Percentiles rank a stretch among this genome's conserved stretches.
phyloP scores from a whole-genome alignment of 768 basidiomycete species.

The Rhodocollybia butyracea region DNA sequence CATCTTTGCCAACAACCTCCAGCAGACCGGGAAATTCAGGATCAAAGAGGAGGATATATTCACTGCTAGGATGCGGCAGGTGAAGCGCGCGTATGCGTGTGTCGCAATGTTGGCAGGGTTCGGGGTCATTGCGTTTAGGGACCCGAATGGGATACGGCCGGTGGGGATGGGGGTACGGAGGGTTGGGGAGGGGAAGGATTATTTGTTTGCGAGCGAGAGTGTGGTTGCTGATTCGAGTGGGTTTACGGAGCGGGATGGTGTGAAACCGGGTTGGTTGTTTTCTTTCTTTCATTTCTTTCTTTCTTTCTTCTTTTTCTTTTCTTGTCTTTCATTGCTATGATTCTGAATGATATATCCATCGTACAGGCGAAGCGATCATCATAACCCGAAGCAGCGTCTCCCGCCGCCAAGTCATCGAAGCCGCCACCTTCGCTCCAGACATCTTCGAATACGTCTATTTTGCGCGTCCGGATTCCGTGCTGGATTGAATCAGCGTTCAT shows the following conservation, averaged over 20 bases:
- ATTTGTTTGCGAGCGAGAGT: slow-evolving; percentile 91
- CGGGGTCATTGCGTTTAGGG: slow-evolving; percentile 95
- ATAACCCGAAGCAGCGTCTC: slow-evolving; percentile 81
- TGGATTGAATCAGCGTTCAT: slow-evolving; percentile 97
- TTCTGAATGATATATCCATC: slow-evolving; percentile 4
- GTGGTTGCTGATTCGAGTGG: slow-evolving; percentile 94
- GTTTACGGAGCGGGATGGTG: slow-evolving; percentile 91
- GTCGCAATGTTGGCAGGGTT: slow-evolving; percentile 98
- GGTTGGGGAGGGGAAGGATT: slow-evolving; percentile 63
- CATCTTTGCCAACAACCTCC: slow-evolving; percentile 95
- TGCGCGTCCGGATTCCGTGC: slow-evolving; percentile 94
- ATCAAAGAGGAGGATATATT: slow-evolving; percentile 99
- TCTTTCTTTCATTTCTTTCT: too few species aligned
- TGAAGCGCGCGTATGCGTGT: slow-evolving; percentile 93
- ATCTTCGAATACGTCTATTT: slow-evolving; percentile 99
- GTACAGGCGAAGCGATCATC: slow-evolving; percentile 88
- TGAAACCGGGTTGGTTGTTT: slow-evolving; percentile 70
- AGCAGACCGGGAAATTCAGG: slow-evolving; percentile 97
- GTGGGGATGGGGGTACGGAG: slow-evolving; percentile 80
- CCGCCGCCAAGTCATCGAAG: slow-evolving; percentile 67
- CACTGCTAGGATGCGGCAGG: slow-evolving; percentile 87
- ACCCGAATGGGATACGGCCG: slow-evolving; percentile 96
- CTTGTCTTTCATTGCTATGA: background rate
- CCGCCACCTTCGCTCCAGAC: slow-evolving; percentile 87
- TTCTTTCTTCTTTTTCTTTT: too few species aligned